A percentile compares a stretch with the other conserved stretches of the same genome.
Conservation (phyloP, 2,329 filamentous ascomycete genomes). For the Xylaria arbuscula region DNA sequence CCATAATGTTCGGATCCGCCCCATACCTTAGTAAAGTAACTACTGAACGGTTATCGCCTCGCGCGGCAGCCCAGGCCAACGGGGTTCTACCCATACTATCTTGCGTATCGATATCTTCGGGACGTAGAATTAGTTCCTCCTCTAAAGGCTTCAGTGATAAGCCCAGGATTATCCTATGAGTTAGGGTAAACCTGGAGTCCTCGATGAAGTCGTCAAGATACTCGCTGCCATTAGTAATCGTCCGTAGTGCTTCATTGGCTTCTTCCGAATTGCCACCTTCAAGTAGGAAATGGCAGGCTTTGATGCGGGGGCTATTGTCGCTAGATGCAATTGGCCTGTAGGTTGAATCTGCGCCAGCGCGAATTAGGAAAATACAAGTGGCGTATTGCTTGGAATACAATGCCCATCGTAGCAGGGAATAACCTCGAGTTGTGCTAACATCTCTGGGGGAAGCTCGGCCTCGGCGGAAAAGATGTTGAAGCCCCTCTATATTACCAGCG, state of each 20-base stretch:
- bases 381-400: constrained; percentile 40
- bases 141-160: constrained; percentile 30
- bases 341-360: too few relatives aligned
- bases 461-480: constrained; percentile 47
- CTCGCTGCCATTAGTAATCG: too few relatives aligned
- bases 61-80: constrained; percentile 41
- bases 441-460: constrained; percentile 50
- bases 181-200: too few relatives aligned
- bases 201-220: too few relatives aligned
- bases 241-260: too few relatives aligned
- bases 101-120: constrained; percentile 33
- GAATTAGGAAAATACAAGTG: too few relatives aligned
- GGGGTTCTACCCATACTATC: constrained; percentile 41
- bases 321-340: too few relatives aligned
- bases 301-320: too few relatives aligned
- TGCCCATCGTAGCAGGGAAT: constrained; percentile 51
- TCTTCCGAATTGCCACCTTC: too few relatives aligned
- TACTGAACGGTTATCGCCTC: constrained; percentile 35
- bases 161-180: constrained; percentile 40
- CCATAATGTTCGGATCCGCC: constrained; percentile 41
- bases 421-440: constrained; percentile 47
- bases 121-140: constrained; percentile 31
- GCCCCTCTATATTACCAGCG: constrained; percentile 48
- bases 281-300: too few relatives aligned
- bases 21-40: constrained; percentile 33